Percentiles rank a stretch among this genome's conserved stretches.
These are phyloP conservation scores for Isochrysis galbana DNA, from an alignment of 78 protist species.

Conservation along the genomic window DNA sequence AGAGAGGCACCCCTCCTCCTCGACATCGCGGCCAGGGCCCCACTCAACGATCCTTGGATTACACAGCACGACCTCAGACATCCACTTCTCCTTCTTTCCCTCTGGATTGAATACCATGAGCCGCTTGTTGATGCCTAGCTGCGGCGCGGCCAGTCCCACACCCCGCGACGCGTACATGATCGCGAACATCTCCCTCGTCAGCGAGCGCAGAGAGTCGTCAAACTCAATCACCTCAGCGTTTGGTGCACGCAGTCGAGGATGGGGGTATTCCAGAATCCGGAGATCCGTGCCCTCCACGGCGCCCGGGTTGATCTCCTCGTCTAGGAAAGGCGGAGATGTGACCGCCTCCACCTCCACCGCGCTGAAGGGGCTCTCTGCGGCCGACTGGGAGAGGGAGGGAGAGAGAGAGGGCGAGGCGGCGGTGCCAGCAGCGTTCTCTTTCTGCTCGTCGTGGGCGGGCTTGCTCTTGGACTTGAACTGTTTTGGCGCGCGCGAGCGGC, in stretches of 20 bases:
- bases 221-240: constrained; percentile 22
- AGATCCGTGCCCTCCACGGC: not conserved
- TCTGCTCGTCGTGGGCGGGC: too few species aligned
- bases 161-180: constrained; percentile 28
- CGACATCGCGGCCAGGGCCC: not conserved
- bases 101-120: constrained; percentile 36
- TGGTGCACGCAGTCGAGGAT: constrained; percentile 24
- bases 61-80: not conserved
- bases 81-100: not conserved
- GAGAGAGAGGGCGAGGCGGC: too few species aligned
- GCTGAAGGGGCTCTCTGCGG: too few species aligned
- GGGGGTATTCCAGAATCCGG: not conserved
- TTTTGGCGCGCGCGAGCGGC: too few species aligned
- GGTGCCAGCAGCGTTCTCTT: too few species aligned
- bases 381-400: too few species aligned
- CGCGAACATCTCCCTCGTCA: not conserved
- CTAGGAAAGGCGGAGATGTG: not conserved
- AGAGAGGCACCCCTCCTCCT: constrained; percentile 41
- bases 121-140: not conserved
- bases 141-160: constrained; percentile 30
- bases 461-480: too few species aligned
- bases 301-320: not conserved
- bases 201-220: not conserved
- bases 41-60: constrained; percentile 4
- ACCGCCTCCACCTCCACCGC: not conserved